Evolutionary conservation across 768 basidiomycete genomes (phyloP).

Genomic region (Xerocomellus intermedius): DNA sequence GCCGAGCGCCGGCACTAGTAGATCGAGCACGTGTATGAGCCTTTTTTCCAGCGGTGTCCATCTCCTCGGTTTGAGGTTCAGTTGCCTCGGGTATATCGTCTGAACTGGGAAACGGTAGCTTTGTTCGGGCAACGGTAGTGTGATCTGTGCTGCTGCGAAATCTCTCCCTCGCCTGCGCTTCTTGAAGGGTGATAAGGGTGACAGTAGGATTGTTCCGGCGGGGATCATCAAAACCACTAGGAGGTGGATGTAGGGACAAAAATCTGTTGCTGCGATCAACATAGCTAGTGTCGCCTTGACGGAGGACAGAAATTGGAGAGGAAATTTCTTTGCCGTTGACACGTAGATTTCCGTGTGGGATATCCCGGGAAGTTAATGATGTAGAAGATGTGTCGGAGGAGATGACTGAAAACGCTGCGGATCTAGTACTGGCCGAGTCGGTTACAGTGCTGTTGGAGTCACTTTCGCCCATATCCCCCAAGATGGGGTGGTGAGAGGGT

Average conservation of each 20-base stretch:
- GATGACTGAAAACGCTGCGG: slow-evolving; percentile 35
- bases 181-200: slow-evolving; percentile 71
- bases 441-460: slow-evolving; percentile 56
- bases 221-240: slow-evolving; percentile 34
- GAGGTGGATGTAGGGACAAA: slow-evolving; percentile 33
- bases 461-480: slow-evolving; percentile 40
- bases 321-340: slow-evolving; percentile 56
- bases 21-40: slow-evolving; percentile 52
- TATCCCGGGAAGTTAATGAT: slow-evolving; percentile 23
- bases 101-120: slow-evolving; percentile 33
- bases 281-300: slow-evolving; percentile 26
- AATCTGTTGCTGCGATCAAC: slow-evolving; percentile 31
- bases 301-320: slow-evolving; percentile 47
- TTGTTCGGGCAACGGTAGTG: slow-evolving; percentile 24
- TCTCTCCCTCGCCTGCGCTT: slow-evolving; percentile 69
- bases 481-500: slow-evolving; percentile 30
- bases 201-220: slow-evolving; percentile 58
- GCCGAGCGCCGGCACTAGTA: slow-evolving; percentile 57
- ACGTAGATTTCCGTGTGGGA: slow-evolving; percentile 16
- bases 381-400: slow-evolving; percentile 34
- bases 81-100: slow-evolving; percentile 28
- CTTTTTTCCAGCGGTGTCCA: slow-evolving; percentile 20
- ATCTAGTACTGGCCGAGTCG: slow-evolving; percentile 40
- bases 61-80: slow-evolving; percentile 24
- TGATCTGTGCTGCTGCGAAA: slow-evolving; percentile 50